Conservation (phyloP, 2,329 filamentous ascomycete genomes). For the Penicillium sp. region DNA sequence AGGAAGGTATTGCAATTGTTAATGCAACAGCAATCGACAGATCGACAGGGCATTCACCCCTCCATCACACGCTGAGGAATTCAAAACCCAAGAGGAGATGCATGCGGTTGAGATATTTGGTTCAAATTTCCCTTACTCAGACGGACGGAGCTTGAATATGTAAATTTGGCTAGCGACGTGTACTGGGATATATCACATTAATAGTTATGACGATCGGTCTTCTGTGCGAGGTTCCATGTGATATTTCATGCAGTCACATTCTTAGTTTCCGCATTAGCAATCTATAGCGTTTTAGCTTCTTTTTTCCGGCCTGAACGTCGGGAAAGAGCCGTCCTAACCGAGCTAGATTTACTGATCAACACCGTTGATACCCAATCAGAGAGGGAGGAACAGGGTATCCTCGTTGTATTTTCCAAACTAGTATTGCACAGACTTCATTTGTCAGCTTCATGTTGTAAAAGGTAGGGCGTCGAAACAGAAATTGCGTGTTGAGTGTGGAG, state of each 20-base stretch:
- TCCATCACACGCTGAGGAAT: background rate
- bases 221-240: constrained; percentile 8
- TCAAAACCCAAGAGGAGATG: background rate
- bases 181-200: too few species aligned
- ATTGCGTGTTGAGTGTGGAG: constrained; percentile 16
- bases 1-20: background rate
- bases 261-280: constrained; percentile 14
- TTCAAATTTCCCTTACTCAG: background rate
- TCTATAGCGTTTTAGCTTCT: constrained; percentile 12
- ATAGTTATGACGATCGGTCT: background rate
- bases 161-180: background rate
- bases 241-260: background rate
- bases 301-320: constrained; percentile 10
- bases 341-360: constrained; percentile 19
- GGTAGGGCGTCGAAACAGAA: constrained; percentile 17
- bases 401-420: constrained; percentile 11
- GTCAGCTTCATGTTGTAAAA: background rate
- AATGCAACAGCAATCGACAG: constrained; percentile 4
- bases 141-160: background rate
- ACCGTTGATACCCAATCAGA: constrained; percentile 16
- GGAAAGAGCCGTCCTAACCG: constrained; percentile 25
- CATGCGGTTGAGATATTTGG: constrained; percentile 1
- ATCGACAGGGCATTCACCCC: constrained; percentile 2
- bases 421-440: constrained; percentile 6
- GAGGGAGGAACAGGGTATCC: constrained; percentile 6